A percentile compares a stretch with the other conserved stretches of the same genome.
Conservation (phyloP, 306 rosid genomes). For the Castanea mollissima region DNA sequence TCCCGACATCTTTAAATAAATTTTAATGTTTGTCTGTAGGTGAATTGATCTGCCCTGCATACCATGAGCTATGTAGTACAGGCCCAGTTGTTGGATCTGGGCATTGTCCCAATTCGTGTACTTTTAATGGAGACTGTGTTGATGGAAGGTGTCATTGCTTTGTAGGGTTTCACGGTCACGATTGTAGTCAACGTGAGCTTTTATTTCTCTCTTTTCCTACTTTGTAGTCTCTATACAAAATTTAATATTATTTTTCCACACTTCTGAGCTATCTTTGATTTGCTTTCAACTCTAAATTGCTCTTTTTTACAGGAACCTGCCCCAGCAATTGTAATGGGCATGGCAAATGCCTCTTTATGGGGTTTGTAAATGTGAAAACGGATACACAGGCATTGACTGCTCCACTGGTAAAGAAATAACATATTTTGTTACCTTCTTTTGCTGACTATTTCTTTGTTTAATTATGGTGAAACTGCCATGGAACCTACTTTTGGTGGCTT, state of each 20-base stretch:
- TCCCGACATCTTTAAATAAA: constrained; percentile 4
- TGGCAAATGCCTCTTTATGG: constrained; percentile 85
- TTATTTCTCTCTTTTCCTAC: constrained; percentile 15
- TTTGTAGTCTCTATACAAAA: constrained; percentile 2
- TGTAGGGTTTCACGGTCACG: constrained; percentile 74
- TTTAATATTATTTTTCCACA: not conserved
- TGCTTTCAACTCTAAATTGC: constrained; percentile 2
- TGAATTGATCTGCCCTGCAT: constrained; percentile 82
- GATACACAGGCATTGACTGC: constrained; percentile 89
- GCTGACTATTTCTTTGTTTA: not conserved
- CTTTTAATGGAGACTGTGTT: constrained; percentile 90
- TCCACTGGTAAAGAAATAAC: constrained; percentile 61
- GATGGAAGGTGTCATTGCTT: constrained; percentile 87
- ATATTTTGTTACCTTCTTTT: not conserved
- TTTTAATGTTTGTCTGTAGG: constrained; percentile 42
- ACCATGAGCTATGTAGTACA: constrained; percentile 75
- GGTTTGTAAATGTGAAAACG: constrained; percentile 75
- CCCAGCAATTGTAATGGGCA: constrained; percentile 66
- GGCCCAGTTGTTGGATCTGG: constrained; percentile 49
- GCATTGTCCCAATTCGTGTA: constrained; percentile 70
- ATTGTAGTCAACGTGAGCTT: constrained; percentile 82
- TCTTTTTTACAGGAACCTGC: constrained; percentile 59
- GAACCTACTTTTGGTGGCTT: not conserved
- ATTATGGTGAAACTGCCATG: not conserved
- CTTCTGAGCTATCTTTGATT: constrained; percentile 8